These are phyloP conservation scores for Zygoascus meyerae DNA, from an alignment of 1,139 yeast genomes.

Conservation along the genomic window DNA sequence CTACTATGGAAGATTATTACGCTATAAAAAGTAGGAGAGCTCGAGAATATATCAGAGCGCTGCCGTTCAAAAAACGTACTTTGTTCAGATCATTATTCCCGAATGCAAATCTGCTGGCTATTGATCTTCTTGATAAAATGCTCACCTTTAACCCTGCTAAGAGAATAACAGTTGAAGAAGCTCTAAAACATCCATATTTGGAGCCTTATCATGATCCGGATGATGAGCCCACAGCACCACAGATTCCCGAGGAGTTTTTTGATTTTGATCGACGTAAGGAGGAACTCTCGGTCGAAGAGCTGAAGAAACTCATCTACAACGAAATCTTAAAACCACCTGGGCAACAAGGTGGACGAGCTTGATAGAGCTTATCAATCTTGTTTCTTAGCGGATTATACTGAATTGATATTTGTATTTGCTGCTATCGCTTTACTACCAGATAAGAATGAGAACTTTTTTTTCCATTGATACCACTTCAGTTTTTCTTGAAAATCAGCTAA, in stretches of 20 bases:
- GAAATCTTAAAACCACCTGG: slow-evolving; percentile 41
- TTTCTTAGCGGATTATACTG: too few species aligned
- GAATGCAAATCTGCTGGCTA: slow-evolving; percentile 57
- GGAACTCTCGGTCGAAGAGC: slow-evolving; percentile 59
- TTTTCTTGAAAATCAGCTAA: too few species aligned
- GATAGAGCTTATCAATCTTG: background rate
- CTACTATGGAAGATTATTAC: slow-evolving; percentile 71
- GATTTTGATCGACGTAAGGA: slow-evolving; percentile 75
- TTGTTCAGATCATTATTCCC: slow-evolving; percentile 53
- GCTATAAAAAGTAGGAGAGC: slow-evolving; percentile 81
- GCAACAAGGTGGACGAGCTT: background rate
- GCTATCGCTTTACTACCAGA: too few species aligned
- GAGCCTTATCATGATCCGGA: slow-evolving; percentile 71
- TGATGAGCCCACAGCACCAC: slow-evolving; percentile 75
- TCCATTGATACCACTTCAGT: too few species aligned
- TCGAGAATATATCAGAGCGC: slow-evolving; percentile 70
- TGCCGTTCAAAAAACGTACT: slow-evolving; percentile 58
- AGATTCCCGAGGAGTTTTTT: slow-evolving; percentile 73
- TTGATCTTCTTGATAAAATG: slow-evolving; percentile 70
- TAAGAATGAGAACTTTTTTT: too few species aligned
- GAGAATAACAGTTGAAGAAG: slow-evolving; percentile 74
- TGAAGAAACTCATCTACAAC: slow-evolving; percentile 63
- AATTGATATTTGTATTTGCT: too few species aligned
- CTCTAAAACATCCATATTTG: slow-evolving; percentile 77
- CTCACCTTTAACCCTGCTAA: slow-evolving; percentile 74